Percentiles rank a stretch among this genome's conserved stretches.
These are phyloP conservation scores for Herpetomonas samuelpessoai DNA, from an alignment of 208 protist species.

Conservation along the genomic window DNA sequence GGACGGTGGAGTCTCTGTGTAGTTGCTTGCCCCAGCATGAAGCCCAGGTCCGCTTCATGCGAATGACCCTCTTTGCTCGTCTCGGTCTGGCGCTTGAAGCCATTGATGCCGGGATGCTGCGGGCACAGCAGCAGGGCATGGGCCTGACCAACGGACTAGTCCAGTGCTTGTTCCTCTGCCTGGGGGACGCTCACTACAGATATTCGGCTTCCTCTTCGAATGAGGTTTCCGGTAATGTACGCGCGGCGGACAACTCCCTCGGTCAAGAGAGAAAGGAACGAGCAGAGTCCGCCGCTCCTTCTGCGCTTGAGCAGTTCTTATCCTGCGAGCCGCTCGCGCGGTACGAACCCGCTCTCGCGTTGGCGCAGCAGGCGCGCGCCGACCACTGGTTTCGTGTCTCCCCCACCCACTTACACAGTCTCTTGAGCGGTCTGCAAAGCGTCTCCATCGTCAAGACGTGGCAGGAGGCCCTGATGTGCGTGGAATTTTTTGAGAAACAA, in stretches of 20 bases:
- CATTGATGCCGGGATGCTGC: constrained; percentile 15
- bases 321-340: constrained; percentile 22
- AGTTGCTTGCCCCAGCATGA: constrained; percentile 51
- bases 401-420: constrained; percentile 42
- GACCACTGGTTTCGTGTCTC: constrained; percentile 35
- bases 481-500: constrained; percentile 24
- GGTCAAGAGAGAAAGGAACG: too few relatives aligned
- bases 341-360: constrained; percentile 38
- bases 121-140: not conserved
- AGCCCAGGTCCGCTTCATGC: constrained; percentile 57
- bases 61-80: constrained; percentile 33
- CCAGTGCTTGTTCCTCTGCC: constrained; percentile 69
- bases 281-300: not conserved
- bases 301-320: constrained; percentile 16
- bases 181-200: too few relatives aligned
- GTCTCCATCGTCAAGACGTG: constrained; percentile 55
- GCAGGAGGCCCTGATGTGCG: constrained; percentile 38
- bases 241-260: constrained; percentile 9
- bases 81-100: constrained; percentile 25
- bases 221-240: too few relatives aligned
- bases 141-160: constrained; percentile 49
- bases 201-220: too few relatives aligned
- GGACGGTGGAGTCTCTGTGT: constrained; percentile 50
- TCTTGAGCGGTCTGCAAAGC: constrained; percentile 70
- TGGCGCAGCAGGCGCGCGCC: constrained; percentile 26